Evolutionary conservation across 352 stramenopile species (phyloP).

Genomic region (Globisporangium spinosum): DNA sequence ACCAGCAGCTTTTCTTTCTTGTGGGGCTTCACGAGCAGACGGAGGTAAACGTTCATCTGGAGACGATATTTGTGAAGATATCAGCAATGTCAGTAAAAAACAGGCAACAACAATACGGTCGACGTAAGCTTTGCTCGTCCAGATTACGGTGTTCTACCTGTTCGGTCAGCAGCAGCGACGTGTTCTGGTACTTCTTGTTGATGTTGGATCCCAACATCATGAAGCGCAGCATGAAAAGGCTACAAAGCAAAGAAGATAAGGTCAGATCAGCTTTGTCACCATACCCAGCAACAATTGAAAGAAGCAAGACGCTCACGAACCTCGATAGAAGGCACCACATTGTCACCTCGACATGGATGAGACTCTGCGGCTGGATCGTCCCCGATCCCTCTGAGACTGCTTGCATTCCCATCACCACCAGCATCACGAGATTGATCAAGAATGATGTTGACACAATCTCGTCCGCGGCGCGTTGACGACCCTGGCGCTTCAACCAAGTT

Average conservation of each 20-base stretch:
- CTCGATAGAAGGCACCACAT: constrained; percentile 85
- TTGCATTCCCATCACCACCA: constrained; percentile 85
- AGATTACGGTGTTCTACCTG: constrained; percentile 43
- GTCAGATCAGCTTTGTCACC: background rate
- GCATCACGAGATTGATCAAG: constrained; percentile 80
- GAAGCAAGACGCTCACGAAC: constrained; percentile 25
- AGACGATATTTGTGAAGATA: constrained; percentile 6
- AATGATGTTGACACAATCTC: constrained; percentile 89
- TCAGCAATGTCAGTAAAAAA: constrained; percentile 11
- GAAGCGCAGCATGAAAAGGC: constrained; percentile 89
- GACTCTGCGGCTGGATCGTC: constrained; percentile 48
- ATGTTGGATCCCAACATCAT: constrained; percentile 90
- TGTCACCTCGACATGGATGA: constrained; percentile 83
- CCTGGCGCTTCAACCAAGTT: constrained; percentile 87
- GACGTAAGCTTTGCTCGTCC: constrained; percentile 2
- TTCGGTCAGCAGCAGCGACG: constrained; percentile 87
- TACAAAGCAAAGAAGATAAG: constrained; percentile 22
- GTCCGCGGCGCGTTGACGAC: constrained; percentile 79
- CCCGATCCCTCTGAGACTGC: constrained; percentile 59
- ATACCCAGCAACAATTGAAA: constrained; percentile 7
- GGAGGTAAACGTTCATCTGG: constrained; percentile 87
- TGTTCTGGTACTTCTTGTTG: constrained; percentile 91
- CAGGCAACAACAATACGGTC: constrained; percentile 6
- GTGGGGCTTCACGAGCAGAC: constrained; percentile 75
- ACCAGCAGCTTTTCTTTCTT: constrained; percentile 89